A percentile compares a stretch with the other conserved stretches of the same genome.
These are phyloP conservation scores for Acmispon strigosus DNA, from an alignment of 306 rosid species.

Conservation along the genomic window DNA sequence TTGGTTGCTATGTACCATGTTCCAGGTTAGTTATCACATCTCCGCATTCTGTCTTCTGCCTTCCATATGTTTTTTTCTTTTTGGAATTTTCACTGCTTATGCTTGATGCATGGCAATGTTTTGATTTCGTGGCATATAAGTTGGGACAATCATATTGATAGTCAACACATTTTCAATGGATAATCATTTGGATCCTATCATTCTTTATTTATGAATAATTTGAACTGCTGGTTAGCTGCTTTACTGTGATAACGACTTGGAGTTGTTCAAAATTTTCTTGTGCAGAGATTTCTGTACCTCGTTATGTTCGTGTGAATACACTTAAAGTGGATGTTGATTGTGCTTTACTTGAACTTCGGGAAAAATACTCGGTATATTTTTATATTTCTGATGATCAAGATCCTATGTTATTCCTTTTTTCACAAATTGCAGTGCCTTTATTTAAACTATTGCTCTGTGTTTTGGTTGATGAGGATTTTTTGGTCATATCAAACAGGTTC, in stretches of 20 bases:
- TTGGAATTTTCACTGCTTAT: neutral
- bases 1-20: slow-evolving; percentile 43
- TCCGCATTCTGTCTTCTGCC: neutral
- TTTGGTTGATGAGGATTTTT: neutral
- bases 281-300: slow-evolving; percentile 67
- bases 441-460: neutral
- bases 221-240: neutral
- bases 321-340: slow-evolving; percentile 68
- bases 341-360: slow-evolving; percentile 54
- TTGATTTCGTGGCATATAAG: neutral
- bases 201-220: neutral
- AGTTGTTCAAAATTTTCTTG: slow-evolving; percentile 13
- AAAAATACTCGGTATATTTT: slow-evolving; percentile 46
- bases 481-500: slow-evolving; percentile 47
- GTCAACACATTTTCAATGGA: neutral
- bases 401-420: neutral
- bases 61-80: neutral
- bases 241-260: neutral
- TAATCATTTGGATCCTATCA: neutral
- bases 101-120: neutral
- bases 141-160: neutral
- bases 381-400: neutral
- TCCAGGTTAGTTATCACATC: slow-evolving; percentile 46
- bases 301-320: slow-evolving; percentile 86
- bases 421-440: neutral